Evolutionary conservation across 345 rosid genomes (phyloP), one percentile per base, ranked within the genome.

Genomic region (Syzygium oleosum): DNA sequence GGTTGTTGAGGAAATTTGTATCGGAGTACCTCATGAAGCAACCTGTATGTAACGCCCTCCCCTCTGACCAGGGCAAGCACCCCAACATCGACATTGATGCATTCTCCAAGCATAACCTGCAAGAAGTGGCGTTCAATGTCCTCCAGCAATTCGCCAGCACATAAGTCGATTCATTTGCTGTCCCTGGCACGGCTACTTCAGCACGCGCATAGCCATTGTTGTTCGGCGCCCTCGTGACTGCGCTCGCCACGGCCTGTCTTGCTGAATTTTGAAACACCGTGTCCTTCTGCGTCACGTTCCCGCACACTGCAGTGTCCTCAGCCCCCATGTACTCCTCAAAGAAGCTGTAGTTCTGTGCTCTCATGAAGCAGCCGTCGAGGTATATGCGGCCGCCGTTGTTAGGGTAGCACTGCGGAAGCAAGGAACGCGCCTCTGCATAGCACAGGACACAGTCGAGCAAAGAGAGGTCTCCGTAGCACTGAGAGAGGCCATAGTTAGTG

Each of bases 321-420:
- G 94, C 92, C 15, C 99, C 99, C 27, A 46, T 91, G 79, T 92
- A 93, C 90, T 97, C 95, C 56, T 91, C 88, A 55, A 89, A 96
- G 91, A 96, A 97, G 90, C 97, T 95, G 77, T 96, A 97, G 88
- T 97, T 97, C 93, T 91, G 94, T 4, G 95, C 88, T 90, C 99
- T 92, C 99, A 97, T 95, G 94, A 97, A 97, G 91, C 99, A 97
- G 3, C 99, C 99, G 7, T 97, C 99, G 17, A 96, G 98, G 85
- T 83, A 97, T 90, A 97, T 93, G 84, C 96, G 88, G 13, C 99
- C 99, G 2, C 97, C 95, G 46, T 93, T 96, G 89, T 85, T 10
- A 51, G 99, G 99, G 88, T 94, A 97, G 91, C 99, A 97, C 86
- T 96, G 94, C 0, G 99, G 99, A 83, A 97, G 98, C 59, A 94